phyloP scores from a whole-genome alignment of 2,329 filamentous ascomycete genomes.

The Dothidotthia symphoricarpi region DNA sequence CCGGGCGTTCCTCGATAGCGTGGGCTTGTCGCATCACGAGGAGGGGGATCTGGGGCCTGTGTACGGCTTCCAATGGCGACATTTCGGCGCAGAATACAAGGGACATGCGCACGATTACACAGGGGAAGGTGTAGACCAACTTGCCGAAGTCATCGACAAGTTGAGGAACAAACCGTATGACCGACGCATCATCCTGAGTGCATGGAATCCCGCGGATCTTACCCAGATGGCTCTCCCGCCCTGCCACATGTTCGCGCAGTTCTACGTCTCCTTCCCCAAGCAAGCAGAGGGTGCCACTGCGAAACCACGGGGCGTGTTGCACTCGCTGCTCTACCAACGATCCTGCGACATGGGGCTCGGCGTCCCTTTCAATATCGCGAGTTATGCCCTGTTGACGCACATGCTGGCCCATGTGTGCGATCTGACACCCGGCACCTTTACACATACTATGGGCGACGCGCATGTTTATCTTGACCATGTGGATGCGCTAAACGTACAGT shows the following conservation, averaged over 20 bases:
- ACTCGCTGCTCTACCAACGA: conserved; percentile 89
- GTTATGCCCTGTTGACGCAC: conserved; percentile 88
- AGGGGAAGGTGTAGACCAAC: conserved; percentile 87
- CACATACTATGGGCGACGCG: conserved; percentile 97
- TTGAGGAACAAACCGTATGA: conserved; percentile 82
- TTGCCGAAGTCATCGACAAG: conserved; percentile 86
- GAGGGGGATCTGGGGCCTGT: conserved; percentile 91
- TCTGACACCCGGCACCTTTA: conserved; percentile 79
- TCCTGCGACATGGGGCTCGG: conserved; percentile 96
- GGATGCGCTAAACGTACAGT: conserved; percentile 77
- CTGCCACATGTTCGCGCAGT: conserved; percentile 97
- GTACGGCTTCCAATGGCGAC: conserved; percentile 98
- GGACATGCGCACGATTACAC: conserved; percentile 69
- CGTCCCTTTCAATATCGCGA: conserved; percentile 96
- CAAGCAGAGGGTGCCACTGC: conserved; percentile 26
- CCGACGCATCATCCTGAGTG: conserved; percentile 81
- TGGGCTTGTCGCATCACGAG: conserved; percentile 76
- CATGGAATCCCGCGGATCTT: conserved; percentile 90
- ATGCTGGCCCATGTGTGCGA: conserved; percentile 90
- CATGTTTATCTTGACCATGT: conserved; percentile 94
- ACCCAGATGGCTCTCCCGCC: conserved; percentile 88
- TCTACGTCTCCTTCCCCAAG: conserved; percentile 76
- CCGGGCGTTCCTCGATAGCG: conserved; percentile 81
- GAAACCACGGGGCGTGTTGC: conserved; percentile 64
- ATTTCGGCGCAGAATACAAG: conserved; percentile 89